Evolutionary conservation across 805 yeast species (phyloP), one percentile per base, ranked within the genome.

Genomic region (Candida sonorensis): DNA sequence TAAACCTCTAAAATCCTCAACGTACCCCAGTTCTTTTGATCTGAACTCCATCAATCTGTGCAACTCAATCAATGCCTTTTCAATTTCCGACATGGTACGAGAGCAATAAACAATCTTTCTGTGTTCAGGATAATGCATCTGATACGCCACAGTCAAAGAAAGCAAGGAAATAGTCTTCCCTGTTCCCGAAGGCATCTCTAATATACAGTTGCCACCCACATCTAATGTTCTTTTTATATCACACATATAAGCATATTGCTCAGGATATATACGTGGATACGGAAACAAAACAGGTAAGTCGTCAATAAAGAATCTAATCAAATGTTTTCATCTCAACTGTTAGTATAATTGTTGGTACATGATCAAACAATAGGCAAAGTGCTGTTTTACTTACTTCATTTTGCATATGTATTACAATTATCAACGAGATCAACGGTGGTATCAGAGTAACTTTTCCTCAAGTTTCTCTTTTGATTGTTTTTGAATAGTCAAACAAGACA

Each of bases 131-230:
- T 90, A 88, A 52, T 59, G 66, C 84, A 85, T 77, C 56, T 92
- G 99, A 58, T 92, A 92, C 10, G 98, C 95, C 28, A 92, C 86
- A 0, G 97, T 86, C 27, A 92, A 61, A 0, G 97, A 86, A 19
- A 92, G 65, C 53, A 92, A 67, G 1, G 97, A 87, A 3, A 92
- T 83, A 23, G 99, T 92, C 56, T 92, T 92, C 26, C 99, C 99
- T 3, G 99, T 92, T 4, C 99, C 99, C 5, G 99, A 92, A 45
- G 99, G 99, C 99, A 92, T 92, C 62, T 92, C 99, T 51, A 92
- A 59, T 34, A 92, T 87, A 59, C 96, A 83, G 53, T 88, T 88
- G 10, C 98, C 98, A 2, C 97, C 97, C 1, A 82, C 95, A 65
- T 92, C 99, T 32, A 92, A 60, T 1, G 97, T 83, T 51, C 80